These are phyloP conservation scores for Mucor lusitanicus DNA, from an alignment of 371 early-diverging fungal genomes.

Conservation along the genomic window DNA sequence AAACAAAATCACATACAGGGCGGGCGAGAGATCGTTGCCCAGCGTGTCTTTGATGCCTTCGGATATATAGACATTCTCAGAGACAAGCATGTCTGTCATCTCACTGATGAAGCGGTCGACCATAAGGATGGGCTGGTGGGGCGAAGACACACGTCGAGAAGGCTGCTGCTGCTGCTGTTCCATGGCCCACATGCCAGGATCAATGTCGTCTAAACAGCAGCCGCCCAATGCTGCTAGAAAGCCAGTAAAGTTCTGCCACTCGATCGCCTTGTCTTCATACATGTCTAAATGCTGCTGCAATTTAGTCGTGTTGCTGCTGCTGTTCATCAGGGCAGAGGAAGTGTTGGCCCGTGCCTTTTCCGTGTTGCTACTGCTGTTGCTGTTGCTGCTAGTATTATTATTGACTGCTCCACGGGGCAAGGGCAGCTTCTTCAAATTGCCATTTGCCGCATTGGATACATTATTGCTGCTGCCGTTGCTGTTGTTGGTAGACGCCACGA, in stretches of 20 bases:
- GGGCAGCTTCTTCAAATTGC: conserved; percentile 3
- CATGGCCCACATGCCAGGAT: neutral
- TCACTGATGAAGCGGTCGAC: conserved; percentile 82
- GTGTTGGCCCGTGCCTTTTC: conserved; percentile 1
- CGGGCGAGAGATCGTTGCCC: conserved; percentile 80
- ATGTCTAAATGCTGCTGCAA: conserved; percentile 16
- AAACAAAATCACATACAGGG: conserved; percentile 80
- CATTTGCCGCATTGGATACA: neutral
- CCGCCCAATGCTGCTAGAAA: conserved; percentile 74
- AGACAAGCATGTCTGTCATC: conserved; percentile 79
- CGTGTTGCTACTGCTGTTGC: neutral
- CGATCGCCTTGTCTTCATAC: conserved; percentile 46
- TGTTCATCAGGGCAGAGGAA: neutral
- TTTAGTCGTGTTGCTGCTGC: neutral
- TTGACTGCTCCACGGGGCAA: neutral
- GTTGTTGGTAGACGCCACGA: neutral
- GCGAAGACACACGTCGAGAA: conserved; percentile 7
- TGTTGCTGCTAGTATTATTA: neutral
- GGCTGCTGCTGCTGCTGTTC: neutral
- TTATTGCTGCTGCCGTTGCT: neutral
- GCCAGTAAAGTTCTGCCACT: conserved; percentile 75
- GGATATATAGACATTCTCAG: conserved; percentile 84
- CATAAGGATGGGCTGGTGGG: conserved; percentile 50
- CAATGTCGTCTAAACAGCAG: conserved; percentile 43
- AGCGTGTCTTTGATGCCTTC: conserved; percentile 87